Evolutionary conservation across 1,284 basidiomycete species (phyloP).

Genomic region (Ganoderma multipileum): DNA sequence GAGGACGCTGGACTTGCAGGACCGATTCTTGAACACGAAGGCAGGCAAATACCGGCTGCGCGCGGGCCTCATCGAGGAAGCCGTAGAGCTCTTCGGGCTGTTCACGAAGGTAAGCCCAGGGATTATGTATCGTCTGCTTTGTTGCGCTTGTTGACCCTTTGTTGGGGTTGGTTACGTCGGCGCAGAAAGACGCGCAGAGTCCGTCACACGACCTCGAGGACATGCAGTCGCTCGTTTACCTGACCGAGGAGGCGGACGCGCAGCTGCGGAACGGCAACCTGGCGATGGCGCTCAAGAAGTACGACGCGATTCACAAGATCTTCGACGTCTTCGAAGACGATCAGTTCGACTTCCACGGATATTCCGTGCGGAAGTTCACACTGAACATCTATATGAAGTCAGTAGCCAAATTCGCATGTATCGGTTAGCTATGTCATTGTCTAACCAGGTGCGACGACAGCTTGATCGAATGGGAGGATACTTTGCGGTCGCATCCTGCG

Average conservation of each 20-base stretch:
- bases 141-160: not conserved
- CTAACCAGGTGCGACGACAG: constrained; percentile 45
- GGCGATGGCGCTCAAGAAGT: constrained; percentile 90
- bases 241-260: constrained; percentile 84
- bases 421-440: not conserved
- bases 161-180: constrained; percentile 1
- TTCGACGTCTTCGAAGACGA: constrained; percentile 95
- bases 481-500: constrained; percentile 74
- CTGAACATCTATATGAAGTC: constrained; percentile 87
- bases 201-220: constrained; percentile 90
- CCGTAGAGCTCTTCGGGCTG: constrained; percentile 74
- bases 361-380: constrained; percentile 91
- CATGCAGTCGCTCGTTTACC: constrained; percentile 94
- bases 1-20: constrained; percentile 89
- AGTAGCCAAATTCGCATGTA: constrained; percentile 13
- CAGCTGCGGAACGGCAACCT: constrained; percentile 71
- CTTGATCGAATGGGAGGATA: constrained; percentile 86
- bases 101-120: constrained; percentile 81
- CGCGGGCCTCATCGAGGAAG: constrained; percentile 81
- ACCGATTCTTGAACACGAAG: constrained; percentile 96
- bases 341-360: constrained; percentile 98
- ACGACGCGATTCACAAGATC: constrained; percentile 79
- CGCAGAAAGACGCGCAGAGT: constrained; percentile 81
- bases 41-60: constrained; percentile 91
- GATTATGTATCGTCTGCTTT: constrained; percentile 4